Percentiles rank a stretch among this genome's conserved stretches.
Conservation (phyloP, 2,329 filamentous ascomycete species). For the Xylariales sp. region DNA sequence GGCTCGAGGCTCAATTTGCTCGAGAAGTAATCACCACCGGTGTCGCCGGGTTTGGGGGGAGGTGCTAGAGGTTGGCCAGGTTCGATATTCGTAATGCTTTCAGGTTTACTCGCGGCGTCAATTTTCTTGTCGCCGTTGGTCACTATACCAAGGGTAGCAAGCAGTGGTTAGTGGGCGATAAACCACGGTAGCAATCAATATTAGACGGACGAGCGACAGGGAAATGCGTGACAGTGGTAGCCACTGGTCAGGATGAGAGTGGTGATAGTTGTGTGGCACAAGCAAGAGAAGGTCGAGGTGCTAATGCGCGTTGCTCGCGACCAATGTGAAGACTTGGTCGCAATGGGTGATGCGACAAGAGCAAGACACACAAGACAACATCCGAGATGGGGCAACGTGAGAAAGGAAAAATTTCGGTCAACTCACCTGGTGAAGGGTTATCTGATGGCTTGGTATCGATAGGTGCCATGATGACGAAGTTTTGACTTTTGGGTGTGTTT, state of each 20-base stretch:
- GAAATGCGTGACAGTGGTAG: too few relatives aligned
- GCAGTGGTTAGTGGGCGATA: too few relatives aligned
- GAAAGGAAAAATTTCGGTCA: constrained; percentile 3
- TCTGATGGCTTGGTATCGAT: constrained; percentile 27
- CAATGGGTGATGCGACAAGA: background rate
- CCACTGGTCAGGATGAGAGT: background rate
- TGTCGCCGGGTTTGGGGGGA: constrained; percentile 60
- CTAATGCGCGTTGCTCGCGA: background rate
- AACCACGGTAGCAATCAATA: constrained; percentile 1
- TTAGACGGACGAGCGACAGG: background rate
- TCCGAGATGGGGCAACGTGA: constrained; percentile 6
- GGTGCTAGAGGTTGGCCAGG: constrained; percentile 63
- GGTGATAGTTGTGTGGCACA: background rate
- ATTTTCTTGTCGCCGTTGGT: constrained; percentile 40
- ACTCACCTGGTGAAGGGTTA: constrained; percentile 28
- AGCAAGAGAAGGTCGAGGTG: background rate
- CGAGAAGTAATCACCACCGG: constrained; percentile 59
- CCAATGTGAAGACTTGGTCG: too few relatives aligned
- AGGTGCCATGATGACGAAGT: constrained; percentile 30
- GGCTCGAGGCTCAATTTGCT: constrained; percentile 72
- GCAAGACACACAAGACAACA: constrained; percentile 5
- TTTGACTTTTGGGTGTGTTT: constrained; percentile 11
- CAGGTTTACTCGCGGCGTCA: constrained; percentile 42
- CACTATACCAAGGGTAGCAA: constrained; percentile 29
- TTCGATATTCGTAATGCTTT: constrained; percentile 52